Evolutionary conservation across 2,329 filamentous ascomycete species (phyloP), one percentile per base, ranked within the genome.

Genomic region (Fusarium setosum): DNA sequence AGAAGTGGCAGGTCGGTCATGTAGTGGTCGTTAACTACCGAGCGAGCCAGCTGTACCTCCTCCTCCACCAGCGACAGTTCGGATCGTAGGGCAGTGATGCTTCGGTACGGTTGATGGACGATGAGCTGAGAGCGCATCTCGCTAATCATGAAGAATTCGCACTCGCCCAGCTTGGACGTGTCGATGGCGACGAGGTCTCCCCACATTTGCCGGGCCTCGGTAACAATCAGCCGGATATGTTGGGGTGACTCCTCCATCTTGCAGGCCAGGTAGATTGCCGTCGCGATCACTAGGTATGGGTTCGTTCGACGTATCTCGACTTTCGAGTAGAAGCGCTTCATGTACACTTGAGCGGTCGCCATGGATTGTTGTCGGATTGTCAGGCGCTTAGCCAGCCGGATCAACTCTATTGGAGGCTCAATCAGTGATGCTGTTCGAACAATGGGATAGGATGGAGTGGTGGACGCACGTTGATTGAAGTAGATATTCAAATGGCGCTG

Each of bases 241-340:
- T 98, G 95, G 4, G 96, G 96, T 49, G 90, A 94, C 78, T 99
- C 96, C 77, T 99, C 96, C 88, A 97, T 97, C 80, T 99, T 99
- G 82, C 94, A 97, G 18, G 96, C 94, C 32, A 99, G 84, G 77
- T 99, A 99, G 61, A 98, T 86, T 6, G 95, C 92, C 2, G 96
- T 98, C n/a, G 94, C 91, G 67, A 97, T 86, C 59, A 98, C 89
- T 32, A 98, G 88, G 75, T 97, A 97, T 5, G 95, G 94, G 72
- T 98, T 99, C 45, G 94, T 97, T 65, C 91, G 89, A 57, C 95
- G 91, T 67, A 98, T 94, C 74, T 97, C 94, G 71, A 97, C 92
- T 71, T 92, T 93, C 42, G 89, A 89, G 78, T 97, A 98, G 83
- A 97, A 98, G 60, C 96, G 89, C 73, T 96, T 95, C 71, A 98